These are phyloP conservation scores for Closterium sp. DNA, from an alignment of 139 green algal genomes.

Conservation along the genomic window DNA sequence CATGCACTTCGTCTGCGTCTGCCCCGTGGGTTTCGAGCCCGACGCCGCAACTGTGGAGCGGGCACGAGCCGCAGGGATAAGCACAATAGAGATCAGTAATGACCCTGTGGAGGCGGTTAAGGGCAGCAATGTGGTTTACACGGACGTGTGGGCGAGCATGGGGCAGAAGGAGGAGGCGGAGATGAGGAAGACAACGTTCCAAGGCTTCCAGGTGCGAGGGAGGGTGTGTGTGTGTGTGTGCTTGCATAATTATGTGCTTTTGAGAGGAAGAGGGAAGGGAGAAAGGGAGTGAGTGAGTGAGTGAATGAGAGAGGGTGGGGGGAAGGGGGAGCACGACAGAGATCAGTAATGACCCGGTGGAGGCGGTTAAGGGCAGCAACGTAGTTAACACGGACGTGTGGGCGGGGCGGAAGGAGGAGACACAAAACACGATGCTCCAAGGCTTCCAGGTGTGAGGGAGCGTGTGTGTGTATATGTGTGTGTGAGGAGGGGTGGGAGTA, in stretches of 20 bases:
- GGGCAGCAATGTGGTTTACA: constrained; percentile 95
- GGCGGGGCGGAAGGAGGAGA: constrained; percentile 86
- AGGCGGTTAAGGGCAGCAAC: constrained; percentile 87
- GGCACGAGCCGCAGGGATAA: constrained; percentile 60
- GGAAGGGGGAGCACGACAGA: constrained; percentile 59
- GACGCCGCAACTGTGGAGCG: constrained; percentile 78
- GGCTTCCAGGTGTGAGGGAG: constrained; percentile 80
- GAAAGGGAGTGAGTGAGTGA: too few relatives aligned
- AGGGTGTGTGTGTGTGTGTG: too few relatives aligned
- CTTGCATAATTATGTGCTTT: background rate
- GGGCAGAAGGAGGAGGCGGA: constrained; percentile 95
- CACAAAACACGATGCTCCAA: constrained; percentile 73
- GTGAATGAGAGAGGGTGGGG: too few relatives aligned
- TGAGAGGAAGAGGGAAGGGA: background rate
- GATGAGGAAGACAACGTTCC: constrained; percentile 75
- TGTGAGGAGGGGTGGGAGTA: too few relatives aligned
- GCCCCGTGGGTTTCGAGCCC: constrained; percentile 81
- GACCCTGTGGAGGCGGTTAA: constrained; percentile 77
- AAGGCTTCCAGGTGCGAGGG: constrained; percentile 78
- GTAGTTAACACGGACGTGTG: constrained; percentile 98
- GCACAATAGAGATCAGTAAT: constrained; percentile 63
- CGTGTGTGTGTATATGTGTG: too few relatives aligned
- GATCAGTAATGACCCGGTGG: constrained; percentile 67
- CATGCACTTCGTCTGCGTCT: constrained; percentile 92
- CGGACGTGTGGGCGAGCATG: constrained; percentile 98